Percentiles rank a stretch among this genome's conserved stretches.
Evolutionary conservation across 306 rosid species (phyloP).

Genomic region (Aeschynomene evenia): DNA sequence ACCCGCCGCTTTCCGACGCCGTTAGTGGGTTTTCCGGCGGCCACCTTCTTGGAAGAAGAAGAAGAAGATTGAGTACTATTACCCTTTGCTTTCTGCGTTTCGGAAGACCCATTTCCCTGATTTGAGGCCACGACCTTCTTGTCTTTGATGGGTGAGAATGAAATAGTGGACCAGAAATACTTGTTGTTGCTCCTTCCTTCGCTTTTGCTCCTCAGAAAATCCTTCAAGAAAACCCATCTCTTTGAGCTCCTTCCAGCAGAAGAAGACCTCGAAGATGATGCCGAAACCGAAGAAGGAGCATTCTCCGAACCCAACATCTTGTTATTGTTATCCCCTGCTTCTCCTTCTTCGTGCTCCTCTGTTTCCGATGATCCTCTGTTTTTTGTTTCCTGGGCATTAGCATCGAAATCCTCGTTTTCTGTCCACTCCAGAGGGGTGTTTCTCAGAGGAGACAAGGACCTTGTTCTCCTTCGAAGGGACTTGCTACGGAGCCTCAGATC

Average conservation of each 20-base stretch:
- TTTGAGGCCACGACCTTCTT: constrained; percentile 43
- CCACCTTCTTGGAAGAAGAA: constrained; percentile 39
- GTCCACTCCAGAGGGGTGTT: constrained; percentile 50
- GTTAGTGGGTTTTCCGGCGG: constrained; percentile 55
- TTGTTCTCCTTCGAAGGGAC: constrained; percentile 73
- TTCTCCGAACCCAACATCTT: constrained; percentile 39
- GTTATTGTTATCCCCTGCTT: background rate
- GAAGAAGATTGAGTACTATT: background rate
- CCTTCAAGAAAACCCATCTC: constrained; percentile 84
- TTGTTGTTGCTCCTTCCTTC: constrained; percentile 92
- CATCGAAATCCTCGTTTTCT: constrained; percentile 35
- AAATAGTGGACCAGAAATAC: constrained; percentile 76
- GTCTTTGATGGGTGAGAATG: constrained; percentile 69
- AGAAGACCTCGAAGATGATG: constrained; percentile 84
- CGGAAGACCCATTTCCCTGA: constrained; percentile 16
- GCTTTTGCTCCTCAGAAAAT: constrained; percentile 91
- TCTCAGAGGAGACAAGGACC: constrained; percentile 89
- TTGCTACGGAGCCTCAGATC: constrained; percentile 75
- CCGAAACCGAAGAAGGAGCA: constrained; percentile 55
- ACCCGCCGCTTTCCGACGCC: constrained; percentile 78
- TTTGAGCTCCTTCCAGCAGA: constrained; percentile 91
- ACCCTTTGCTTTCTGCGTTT: constrained; percentile 27
- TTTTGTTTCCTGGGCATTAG: background rate
- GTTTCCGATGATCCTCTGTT: constrained; percentile 14
- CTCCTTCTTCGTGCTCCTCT: constrained; percentile 33